phyloP scores from a whole-genome alignment of 2,329 filamentous ascomycete genomes.

The Fusarium bactridioides region DNA sequence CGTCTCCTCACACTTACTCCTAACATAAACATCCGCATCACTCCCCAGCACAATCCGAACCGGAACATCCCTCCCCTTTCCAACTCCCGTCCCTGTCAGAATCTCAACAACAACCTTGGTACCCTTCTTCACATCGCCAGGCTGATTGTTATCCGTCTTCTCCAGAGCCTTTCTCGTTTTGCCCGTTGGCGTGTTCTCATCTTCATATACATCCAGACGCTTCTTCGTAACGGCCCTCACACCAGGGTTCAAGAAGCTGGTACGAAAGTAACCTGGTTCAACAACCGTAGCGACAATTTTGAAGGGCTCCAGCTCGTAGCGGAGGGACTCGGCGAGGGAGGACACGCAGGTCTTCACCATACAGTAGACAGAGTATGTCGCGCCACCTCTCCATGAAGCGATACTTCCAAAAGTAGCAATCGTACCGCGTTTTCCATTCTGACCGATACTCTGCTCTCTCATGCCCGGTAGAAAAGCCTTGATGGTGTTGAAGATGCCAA shows the following conservation, averaged over 20 bases:
- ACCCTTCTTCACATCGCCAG: constrained; percentile 64
- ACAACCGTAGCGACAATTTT: constrained; percentile 53
- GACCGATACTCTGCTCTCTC: constrained; percentile 46
- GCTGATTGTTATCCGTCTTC: constrained; percentile 56
- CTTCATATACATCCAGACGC: constrained; percentile 46
- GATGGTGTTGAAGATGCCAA: constrained; percentile 58
- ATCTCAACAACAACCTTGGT: constrained; percentile 62
- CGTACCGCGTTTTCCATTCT: constrained; percentile 33
- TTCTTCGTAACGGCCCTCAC: constrained; percentile 39
- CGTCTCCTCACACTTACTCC: constrained; percentile 53
- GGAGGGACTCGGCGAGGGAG: constrained; percentile 54
- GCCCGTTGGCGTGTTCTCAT: constrained; percentile 42
- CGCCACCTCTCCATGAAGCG: constrained; percentile 52
- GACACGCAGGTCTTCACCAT: constrained; percentile 57
- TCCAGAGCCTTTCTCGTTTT: constrained; percentile 43
- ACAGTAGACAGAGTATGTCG: constrained; percentile 51
- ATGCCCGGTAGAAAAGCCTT: constrained; percentile 58
- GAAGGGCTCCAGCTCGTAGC: constrained; percentile 55
- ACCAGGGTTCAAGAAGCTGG: constrained; percentile 53
- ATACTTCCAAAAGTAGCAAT: constrained; percentile 58
- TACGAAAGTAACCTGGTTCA: constrained; percentile 64
- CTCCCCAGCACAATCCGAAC: constrained; percentile 62
- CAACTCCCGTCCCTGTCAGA: constrained; percentile 59
- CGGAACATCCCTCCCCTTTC: constrained; percentile 58
- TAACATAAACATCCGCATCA: constrained; percentile 55